A percentile compares a stretch with the other conserved stretches of the same genome.
These are phyloP conservation scores for Coemansia sp. DNA, from an alignment of 192 early-diverging fungal genomes.

Conservation along the genomic window DNA sequence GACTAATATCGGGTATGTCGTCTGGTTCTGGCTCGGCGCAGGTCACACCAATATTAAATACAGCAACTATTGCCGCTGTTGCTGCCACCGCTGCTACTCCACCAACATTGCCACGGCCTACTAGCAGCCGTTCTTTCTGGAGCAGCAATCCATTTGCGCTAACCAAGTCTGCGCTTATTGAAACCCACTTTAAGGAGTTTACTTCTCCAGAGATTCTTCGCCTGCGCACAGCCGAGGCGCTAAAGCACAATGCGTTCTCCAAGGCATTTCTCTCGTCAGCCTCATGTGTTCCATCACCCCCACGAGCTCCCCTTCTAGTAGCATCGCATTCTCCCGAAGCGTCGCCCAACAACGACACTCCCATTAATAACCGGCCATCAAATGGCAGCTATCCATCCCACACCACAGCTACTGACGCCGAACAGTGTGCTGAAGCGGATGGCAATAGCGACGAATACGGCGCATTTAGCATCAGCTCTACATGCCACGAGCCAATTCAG, in stretches of 20 bases:
- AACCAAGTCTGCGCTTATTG: not conserved
- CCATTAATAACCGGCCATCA: conserved; percentile 11
- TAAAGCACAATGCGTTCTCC: conserved; percentile 1
- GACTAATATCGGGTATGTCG: not conserved
- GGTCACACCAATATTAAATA: not conserved
- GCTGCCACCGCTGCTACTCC: conserved; percentile 9
- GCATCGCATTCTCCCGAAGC: not conserved
- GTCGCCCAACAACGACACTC: conserved; percentile 1
- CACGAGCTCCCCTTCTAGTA: conserved; percentile 3
- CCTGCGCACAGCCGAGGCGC: conserved; percentile 10
- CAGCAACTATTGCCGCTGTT: conserved; percentile 11
- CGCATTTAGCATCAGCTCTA: conserved; percentile 18
- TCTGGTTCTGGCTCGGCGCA: not conserved
- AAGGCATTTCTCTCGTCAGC: conserved; percentile 2
- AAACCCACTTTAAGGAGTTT: conserved; percentile 25
- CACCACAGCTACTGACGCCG: conserved; percentile 13
- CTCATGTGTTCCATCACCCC: conserved; percentile 3
- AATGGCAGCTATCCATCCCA: conserved; percentile 23
- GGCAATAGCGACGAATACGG: conserved; percentile 16
- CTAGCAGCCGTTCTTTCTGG: conserved; percentile 21
- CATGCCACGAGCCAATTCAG: conserved; percentile 12
- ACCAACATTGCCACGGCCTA: not conserved
- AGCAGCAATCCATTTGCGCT: conserved; percentile 7
- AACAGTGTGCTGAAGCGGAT: conserved; percentile 2
- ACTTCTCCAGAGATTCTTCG: conserved; percentile 47